Base-by-base conservation (phyloP, 2,329 filamentous ascomycete species). In the Epichloe sylvatica region DNA sequence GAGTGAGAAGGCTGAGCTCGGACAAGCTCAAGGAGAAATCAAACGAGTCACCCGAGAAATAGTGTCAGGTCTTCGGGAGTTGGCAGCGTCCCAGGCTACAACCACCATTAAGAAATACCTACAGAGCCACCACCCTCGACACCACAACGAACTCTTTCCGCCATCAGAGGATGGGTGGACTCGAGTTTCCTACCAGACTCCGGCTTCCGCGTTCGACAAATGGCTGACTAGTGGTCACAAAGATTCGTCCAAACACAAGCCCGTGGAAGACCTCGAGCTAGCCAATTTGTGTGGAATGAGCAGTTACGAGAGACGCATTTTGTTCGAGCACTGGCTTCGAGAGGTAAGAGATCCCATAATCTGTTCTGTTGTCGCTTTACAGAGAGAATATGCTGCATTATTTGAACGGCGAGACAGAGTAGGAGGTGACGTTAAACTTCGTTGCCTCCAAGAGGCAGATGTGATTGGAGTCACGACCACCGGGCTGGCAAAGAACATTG, bases 381-480 rank as follows among this genome's bases (percentile, higher is more conserved):
- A 47, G 6, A 23, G 17, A 12, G 45, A 41, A 41, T 47, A 47
- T 25, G 12, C 4, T 25, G n/a, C 34, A 35, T 23, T 41, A 11
- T n/a, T 9, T 8, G 37, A 47, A 39, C 8, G 19, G 21, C 46
- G 38, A 42, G 33, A 37, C 19, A 42, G 15, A 30, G 12, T 35
- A 17, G 38, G 38, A 25, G 33, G 19, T 30, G 38, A 47, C 4
- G 46, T 47, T 15, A 42, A 47, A 17, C 39, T 41, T 7, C 38
- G 46, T 13, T 41, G 38, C 19, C 62, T 74, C 1, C 51, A 60
- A 2, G 21, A 61, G 13, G 69, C 70, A 1, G 57, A 71, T 5
- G 67, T 83, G 4, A 70, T 83, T 41, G 79, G 79, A 0, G 63
- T 80, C 2, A 83, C 79, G 0, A 83, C 80, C 0, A 77, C 74